Conservation (phyloP, 306 rosid genomes). For the Vicia villosa region DNA sequence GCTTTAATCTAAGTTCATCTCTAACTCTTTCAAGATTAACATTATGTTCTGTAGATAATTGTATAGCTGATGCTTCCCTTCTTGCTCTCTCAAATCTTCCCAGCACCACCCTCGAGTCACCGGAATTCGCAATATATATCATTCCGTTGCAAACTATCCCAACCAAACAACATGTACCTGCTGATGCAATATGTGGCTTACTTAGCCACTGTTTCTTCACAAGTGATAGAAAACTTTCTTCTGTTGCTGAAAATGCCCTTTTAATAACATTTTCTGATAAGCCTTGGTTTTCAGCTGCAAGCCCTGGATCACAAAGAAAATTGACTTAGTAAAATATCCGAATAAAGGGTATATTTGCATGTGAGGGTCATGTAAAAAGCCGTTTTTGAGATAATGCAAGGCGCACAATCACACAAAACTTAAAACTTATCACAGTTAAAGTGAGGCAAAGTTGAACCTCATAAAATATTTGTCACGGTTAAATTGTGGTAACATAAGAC, state of each 20-base stretch:
- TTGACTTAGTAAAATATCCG: not conserved
- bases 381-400: too few species aligned
- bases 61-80: conserved; percentile 65
- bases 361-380: too few species aligned
- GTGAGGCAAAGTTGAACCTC: too few species aligned
- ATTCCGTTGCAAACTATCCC: conserved; percentile 74
- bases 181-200: conserved; percentile 78
- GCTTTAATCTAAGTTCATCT: conserved; percentile 67
- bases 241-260: conserved; percentile 73
- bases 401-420: too few species aligned
- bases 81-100: conserved; percentile 71
- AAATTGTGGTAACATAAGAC: too few species aligned
- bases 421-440: too few species aligned
- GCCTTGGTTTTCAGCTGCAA: conserved; percentile 54
- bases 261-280: conserved; percentile 67
- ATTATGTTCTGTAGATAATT: conserved; percentile 83
- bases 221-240: conserved; percentile 67
- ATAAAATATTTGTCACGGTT: too few species aligned
- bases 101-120: conserved; percentile 80
- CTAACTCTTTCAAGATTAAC: conserved; percentile 70
- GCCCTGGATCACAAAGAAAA: conserved; percentile 54
- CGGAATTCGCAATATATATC: conserved; percentile 73
- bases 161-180: conserved; percentile 86
- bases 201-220: conserved; percentile 75
- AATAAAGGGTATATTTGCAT: conserved; percentile 14